Evolutionary conservation across 192 early-diverging fungal genomes (phyloP).

Genomic region (Coemansia sp.): DNA sequence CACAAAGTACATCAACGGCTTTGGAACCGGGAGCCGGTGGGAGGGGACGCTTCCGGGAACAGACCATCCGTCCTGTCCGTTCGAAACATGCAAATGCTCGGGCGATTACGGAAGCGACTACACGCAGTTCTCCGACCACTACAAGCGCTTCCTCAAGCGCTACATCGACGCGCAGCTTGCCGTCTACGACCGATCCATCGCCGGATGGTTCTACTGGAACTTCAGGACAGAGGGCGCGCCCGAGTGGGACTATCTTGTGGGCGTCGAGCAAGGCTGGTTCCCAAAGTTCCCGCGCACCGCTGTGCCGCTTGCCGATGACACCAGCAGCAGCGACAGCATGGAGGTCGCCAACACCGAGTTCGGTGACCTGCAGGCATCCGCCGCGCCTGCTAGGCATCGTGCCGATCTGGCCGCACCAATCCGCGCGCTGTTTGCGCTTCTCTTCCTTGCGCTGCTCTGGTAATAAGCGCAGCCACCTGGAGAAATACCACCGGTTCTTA

Average conservation of each 20-base stretch:
- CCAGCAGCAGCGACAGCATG: not conserved
- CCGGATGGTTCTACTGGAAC: slow-evolving; percentile 75
- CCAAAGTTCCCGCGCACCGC: slow-evolving; percentile 54
- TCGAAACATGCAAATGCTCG: slow-evolving; percentile 57
- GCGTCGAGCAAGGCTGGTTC: slow-evolving; percentile 67
- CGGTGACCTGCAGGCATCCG: not conserved
- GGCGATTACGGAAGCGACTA: slow-evolving; percentile 54
- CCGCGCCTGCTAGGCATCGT: not conserved
- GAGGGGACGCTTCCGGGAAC: slow-evolving; percentile 59
- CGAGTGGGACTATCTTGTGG: slow-evolving; percentile 71
- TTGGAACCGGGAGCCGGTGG: slow-evolving; percentile 61
- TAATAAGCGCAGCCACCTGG: too few relatives aligned
- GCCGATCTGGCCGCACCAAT: not conserved
- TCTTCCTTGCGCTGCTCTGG: not conserved
- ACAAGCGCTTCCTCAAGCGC: slow-evolving; percentile 59
- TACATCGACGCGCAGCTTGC: slow-evolving; percentile 64
- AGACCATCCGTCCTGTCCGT: slow-evolving; percentile 42
- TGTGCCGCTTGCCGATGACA: slow-evolving; percentile 9
- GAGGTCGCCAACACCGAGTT: not conserved
- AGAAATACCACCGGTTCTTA: too few relatives aligned
- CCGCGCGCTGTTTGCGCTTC: not conserved
- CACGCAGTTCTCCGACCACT: slow-evolving; percentile 51
- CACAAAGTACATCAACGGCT: slow-evolving; percentile 70
- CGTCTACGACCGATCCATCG: slow-evolving; percentile 57
- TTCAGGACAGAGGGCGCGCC: slow-evolving; percentile 70